These are phyloP conservation scores for Neoarthrinium moseri DNA, from an alignment of 2,329 filamentous ascomycete species.

Conservation along the genomic window DNA sequence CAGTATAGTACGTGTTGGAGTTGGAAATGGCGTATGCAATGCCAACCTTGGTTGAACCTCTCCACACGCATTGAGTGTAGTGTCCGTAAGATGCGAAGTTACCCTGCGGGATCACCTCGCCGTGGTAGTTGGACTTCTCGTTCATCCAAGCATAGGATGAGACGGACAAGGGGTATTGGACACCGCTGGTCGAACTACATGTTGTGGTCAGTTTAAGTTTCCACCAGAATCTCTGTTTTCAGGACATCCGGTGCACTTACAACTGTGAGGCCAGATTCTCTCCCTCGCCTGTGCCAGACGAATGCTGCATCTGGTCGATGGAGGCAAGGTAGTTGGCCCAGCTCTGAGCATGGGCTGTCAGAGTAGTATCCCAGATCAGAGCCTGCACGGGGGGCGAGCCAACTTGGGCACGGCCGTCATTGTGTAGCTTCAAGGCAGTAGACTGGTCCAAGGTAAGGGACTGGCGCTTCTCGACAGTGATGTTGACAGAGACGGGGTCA, in stretches of 20 bases:
- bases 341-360: neutral
- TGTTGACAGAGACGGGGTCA: no score
- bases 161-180: neutral
- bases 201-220: neutral
- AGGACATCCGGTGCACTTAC: neutral
- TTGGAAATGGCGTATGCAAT: constrained; percentile 25
- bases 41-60: constrained; percentile 28
- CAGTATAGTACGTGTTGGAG: constrained; percentile 28
- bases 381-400: neutral
- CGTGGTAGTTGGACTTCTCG: constrained; percentile 9
- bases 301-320: constrained; percentile 2
- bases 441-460: neutral
- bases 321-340: constrained; percentile 4
- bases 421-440: neutral
- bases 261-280: constrained; percentile 11
- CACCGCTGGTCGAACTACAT: neutral
- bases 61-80: constrained; percentile 30
- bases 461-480: no score
- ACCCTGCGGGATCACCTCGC: constrained; percentile 8
- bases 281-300: constrained; percentile 9
- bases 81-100: constrained; percentile 11
- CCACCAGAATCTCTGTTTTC: no score
- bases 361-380: neutral
- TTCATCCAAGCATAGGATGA: constrained; percentile 11
- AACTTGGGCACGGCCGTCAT: neutral